phyloP scores from a whole-genome alignment of 257 asterid genomes.

The Solanum ossicruentum region DNA sequence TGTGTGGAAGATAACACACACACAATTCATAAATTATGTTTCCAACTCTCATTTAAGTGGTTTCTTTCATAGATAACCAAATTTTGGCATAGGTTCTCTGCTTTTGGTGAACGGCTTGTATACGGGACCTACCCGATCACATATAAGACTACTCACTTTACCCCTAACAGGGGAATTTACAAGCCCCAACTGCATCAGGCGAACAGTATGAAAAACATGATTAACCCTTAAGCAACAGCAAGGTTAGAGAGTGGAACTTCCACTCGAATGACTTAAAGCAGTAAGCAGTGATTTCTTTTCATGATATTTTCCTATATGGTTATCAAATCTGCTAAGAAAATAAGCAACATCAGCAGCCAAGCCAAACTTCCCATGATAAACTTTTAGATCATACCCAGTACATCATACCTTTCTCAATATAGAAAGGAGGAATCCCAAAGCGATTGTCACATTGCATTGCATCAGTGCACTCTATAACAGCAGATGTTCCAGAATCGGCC shows the following conservation, averaged over 20 bases:
- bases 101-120: neutral
- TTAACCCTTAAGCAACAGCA: neutral
- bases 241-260: neutral
- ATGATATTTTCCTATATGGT: neutral
- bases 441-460: constrained; percentile 42
- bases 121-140: neutral
- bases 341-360: neutral
- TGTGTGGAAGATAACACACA: no score
- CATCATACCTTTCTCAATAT: constrained; percentile 62
- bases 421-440: constrained; percentile 92
- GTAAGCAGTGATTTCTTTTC: neutral
- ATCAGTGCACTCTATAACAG: constrained; percentile 22
- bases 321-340: neutral
- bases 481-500: constrained; percentile 38
- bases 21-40: no score
- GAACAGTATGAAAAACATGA: neutral
- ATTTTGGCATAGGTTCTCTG: neutral
- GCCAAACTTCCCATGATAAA: neutral
- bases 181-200: neutral
- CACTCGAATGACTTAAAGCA: neutral
- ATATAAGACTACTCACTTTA: neutral
- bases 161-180: neutral
- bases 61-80: neutral
- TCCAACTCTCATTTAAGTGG: no score
- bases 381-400: neutral